phyloP scores from a whole-genome alignment of 768 basidiomycete species.

The Rubroboletus satanas region DNA sequence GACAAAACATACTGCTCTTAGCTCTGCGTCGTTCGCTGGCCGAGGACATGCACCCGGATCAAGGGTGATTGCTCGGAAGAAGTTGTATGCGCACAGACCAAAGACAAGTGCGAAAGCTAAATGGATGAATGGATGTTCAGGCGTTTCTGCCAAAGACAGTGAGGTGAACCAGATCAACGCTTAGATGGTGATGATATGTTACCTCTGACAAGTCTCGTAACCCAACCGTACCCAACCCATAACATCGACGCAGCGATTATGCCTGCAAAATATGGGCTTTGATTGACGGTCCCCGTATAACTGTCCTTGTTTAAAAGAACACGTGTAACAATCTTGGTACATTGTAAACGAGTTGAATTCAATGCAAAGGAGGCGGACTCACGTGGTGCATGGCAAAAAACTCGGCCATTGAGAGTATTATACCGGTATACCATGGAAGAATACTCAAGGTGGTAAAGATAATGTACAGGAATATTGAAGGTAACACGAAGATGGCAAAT shows the following conservation, averaged over 20 bases:
- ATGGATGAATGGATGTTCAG: constrained; percentile 72
- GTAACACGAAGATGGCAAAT: constrained; percentile 72
- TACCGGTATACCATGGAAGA: constrained; percentile 86
- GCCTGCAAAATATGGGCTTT: constrained; percentile 89
- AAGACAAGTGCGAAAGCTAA: constrained; percentile 69
- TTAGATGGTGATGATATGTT: constrained; percentile 21
- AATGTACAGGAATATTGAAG: constrained; percentile 73
- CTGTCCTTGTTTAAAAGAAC: constrained; percentile 79
- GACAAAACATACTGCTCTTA: constrained; percentile 66
- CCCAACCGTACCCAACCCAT: constrained; percentile 85
- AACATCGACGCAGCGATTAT: constrained; percentile 83
- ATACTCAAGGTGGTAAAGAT: constrained; percentile 82
- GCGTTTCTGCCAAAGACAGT: constrained; percentile 51
- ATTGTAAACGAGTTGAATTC: constrained; percentile 9
- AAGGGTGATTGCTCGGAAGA: constrained; percentile 83
- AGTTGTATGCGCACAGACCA: constrained; percentile 79
- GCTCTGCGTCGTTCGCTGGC: constrained; percentile 75
- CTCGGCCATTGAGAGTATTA: constrained; percentile 78
- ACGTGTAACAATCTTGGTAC: constrained; percentile 70
- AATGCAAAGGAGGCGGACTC: constrained; percentile 28
- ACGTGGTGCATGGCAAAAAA: constrained; percentile 95
- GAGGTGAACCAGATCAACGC: neutral
- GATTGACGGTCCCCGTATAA: constrained; percentile 78
- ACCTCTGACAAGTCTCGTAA: constrained; percentile 72
- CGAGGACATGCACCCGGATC: constrained; percentile 88